phyloP scores from a whole-genome alignment of 2,329 filamentous ascomycete species.

The Aspergillus bombycis region DNA sequence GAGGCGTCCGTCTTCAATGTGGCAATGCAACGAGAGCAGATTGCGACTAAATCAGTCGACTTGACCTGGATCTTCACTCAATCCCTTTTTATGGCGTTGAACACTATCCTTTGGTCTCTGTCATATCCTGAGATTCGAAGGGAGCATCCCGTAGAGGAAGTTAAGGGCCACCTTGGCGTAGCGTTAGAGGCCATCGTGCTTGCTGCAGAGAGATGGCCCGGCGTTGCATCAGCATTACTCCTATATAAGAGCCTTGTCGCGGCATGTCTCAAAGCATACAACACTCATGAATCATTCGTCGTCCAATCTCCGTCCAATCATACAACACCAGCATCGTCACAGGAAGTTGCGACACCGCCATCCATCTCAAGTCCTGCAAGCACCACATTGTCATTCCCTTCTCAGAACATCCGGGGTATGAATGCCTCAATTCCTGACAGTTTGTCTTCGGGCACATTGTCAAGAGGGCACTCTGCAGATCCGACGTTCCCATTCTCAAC shows the following conservation, averaged over 20 bases:
- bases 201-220: conserved; percentile 88
- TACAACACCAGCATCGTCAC: conserved; percentile 44
- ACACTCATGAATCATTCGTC: conserved; percentile 59
- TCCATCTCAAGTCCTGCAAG: conserved; percentile 46
- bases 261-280: conserved; percentile 87
- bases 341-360: conserved; percentile 44
- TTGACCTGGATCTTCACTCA: conserved; percentile 94
- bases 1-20: conserved; percentile 83
- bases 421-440: conserved; percentile 33
- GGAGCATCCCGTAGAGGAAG: conserved; percentile 71
- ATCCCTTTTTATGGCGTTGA: conserved; percentile 86
- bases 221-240: conserved; percentile 79
- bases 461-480: conserved; percentile 39
- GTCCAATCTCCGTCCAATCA: conserved; percentile 52
- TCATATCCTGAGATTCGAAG: conserved; percentile 83
- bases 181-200: conserved; percentile 78
- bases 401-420: conserved; percentile 34
- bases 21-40: conserved; percentile 76
- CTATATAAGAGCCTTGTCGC: conserved; percentile 84
- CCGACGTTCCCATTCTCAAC: conserved; percentile 30
- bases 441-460: conserved; percentile 35
- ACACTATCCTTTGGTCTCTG: conserved; percentile 87
- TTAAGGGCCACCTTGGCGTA: conserved; percentile 72
- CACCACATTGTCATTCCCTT: conserved; percentile 40
- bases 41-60: conserved; percentile 74